Base-by-base conservation (phyloP, 2,329 filamentous ascomycete species). In the Neocucurbitaria cava region DNA sequence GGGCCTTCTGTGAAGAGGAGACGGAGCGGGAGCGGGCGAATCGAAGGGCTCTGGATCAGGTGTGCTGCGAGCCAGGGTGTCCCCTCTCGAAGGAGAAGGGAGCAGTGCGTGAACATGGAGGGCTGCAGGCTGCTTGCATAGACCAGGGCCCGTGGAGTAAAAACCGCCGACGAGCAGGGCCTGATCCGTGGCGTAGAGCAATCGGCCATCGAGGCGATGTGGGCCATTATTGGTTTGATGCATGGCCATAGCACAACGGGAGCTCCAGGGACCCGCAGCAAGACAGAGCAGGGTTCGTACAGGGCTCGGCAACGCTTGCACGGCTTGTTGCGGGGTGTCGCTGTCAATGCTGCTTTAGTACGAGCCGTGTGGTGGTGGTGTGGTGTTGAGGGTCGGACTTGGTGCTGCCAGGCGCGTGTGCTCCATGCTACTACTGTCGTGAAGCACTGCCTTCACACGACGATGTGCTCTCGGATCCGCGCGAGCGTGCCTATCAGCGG, bases 221-320 rank as follows among this genome's bases (percentile, higher is more conserved):
- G 61, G 64, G 61, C 65, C 64, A 68, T 71, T 69, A 73, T 73
- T 76, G 74, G 74, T 62, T 56, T 69, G 67, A 68, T 63, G 63
- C 65, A 69, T 65, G 65, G 58, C 62, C 64, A 61, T 61, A 66
- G 65, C 67, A 66, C 62, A 69, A 69, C 71, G 72, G 72, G 71
- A 75, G 63, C 60, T 65, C 65, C 72, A 73, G 71, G 74, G 71
- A 69, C 70, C 69, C 59, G 68, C 66, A 62, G 69, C 63, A 64
- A 63, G 50, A 56, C 39, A 48, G 31, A 52, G 54, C 70, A 70
- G 64, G 69, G 69, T 60, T 69, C 46, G 46, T 64, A 68, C 69
- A 75, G 64, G 68, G 71, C 71, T 76, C 73, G 72, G 74, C 74
- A 76, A 76, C 73, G 73, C 72, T 75, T 75, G 70, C 57, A 59